Percentiles rank a stretch among this genome's conserved stretches.
Evolutionary conservation across 192 early-diverging fungal species (phyloP).

Genomic region (Entomortierella chlamydospora): DNA sequence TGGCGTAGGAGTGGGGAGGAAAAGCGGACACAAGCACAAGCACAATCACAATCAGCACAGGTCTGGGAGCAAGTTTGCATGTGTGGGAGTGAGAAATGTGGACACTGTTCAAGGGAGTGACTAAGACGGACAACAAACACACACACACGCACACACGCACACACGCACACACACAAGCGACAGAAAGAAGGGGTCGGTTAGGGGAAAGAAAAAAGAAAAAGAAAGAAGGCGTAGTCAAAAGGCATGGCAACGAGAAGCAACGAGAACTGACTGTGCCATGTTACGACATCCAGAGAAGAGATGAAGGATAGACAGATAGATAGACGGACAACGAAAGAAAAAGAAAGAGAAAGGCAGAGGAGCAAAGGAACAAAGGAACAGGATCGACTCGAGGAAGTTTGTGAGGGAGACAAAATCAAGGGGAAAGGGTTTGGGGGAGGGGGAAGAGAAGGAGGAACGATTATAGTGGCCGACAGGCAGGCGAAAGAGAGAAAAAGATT

Average conservation of each 20-base stretch:
- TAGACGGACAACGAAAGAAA: neutral
- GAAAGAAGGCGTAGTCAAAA: too few relatives aligned
- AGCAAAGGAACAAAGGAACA: neutral
- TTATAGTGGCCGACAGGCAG: too few relatives aligned
- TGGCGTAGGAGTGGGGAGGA: neutral
- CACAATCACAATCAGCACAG: neutral
- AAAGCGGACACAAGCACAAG: neutral
- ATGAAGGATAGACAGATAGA: neutral
- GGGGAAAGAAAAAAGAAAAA: neutral
- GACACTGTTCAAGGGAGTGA: neutral
- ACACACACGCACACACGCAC: too few relatives aligned
- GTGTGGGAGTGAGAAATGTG: neutral
- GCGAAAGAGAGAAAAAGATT: too few relatives aligned
- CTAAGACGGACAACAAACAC: too few relatives aligned
- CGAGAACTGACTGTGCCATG: too few relatives aligned
- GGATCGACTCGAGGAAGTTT: neutral
- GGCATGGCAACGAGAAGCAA: too few relatives aligned
- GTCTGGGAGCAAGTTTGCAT: neutral
- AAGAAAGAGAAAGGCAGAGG: neutral
- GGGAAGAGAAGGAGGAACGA: too few relatives aligned
- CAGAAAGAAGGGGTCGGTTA: neutral
- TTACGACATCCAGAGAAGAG: too few relatives aligned
- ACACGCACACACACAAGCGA: too few relatives aligned
- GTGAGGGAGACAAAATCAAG: neutral
- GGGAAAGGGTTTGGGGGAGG: too few relatives aligned